Evolutionary conservation across 257 asterid species (phyloP).

Genomic region (Capsicum baccatum): DNA sequence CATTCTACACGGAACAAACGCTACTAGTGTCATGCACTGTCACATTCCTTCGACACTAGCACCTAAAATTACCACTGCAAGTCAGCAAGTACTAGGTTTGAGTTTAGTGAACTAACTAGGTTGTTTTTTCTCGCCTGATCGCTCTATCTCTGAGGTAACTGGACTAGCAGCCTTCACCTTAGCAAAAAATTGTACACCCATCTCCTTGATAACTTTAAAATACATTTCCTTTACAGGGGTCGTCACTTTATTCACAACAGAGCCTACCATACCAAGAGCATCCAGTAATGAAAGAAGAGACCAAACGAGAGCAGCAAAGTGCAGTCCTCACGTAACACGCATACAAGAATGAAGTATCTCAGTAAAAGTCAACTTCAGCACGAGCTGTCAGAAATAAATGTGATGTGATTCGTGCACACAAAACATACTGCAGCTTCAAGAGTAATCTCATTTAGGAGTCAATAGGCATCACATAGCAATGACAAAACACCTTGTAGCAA

Average conservation of each 20-base stretch:
- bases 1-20: background rate
- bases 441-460: background rate
- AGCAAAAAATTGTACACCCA: background rate
- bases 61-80: background rate
- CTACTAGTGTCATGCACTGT: background rate
- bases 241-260: background rate
- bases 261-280: background rate
- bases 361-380: background rate
- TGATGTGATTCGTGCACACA: background rate
- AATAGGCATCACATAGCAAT: constrained; percentile 3
- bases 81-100: too few relatives aligned
- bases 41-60: background rate
- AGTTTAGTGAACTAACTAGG: too few relatives aligned
- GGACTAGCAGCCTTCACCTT: background rate
- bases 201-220: background rate
- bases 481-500: background rate
- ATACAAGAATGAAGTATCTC: constrained; percentile 13
- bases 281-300: background rate
- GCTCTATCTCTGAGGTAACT: too few relatives aligned
- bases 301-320: background rate
- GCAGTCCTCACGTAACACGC: background rate
- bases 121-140: too few relatives aligned
- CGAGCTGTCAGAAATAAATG: background rate
- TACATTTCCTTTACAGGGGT: background rate
- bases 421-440: background rate